Evolutionary conservation across 257 asterid genomes (phyloP), one percentile per base, ranked within the genome.

Genomic region (Thymus mandschuricus): DNA sequence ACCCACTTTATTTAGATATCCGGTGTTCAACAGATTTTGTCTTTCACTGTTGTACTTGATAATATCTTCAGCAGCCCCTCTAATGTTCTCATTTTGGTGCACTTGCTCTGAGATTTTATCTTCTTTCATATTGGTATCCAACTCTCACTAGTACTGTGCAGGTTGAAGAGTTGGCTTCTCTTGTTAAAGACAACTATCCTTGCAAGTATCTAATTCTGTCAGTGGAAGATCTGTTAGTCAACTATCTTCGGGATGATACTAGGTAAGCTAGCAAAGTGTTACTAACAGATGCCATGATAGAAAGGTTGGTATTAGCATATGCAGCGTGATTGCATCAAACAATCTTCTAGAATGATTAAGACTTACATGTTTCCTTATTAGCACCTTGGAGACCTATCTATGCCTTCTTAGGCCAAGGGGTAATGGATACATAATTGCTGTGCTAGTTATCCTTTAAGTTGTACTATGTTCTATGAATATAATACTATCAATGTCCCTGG

Each of bases 141-240:
- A 34, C 69, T 60, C 38, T 54, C 43, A 48, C 34, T 64, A 4
- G 31, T 76, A 56, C 60, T 78, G 63, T 77, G 81, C 86, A 92
- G 98, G 96, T 90, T 69, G 95, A 92, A 75, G 98, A 92, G 85
- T 79, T 92, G 87, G 97, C 97, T 73, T 90, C 75, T 79, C 95
- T 90, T 71, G 83, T 92, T 64, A 86, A 80, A 77, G 96, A 87
- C 70, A 92, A 90, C 80, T 77, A 90, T 82, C 90, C 85, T 80
- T 84, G 89, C 92, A 92, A 90, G 87, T 84, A 92, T 78, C 98
- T 90, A 73, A 75, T 92, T 72, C 82, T 92, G 83, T 85, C 97
- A 15, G 79, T 87, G 82, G 98, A 92, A 78, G 93, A 88, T 69
- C 80, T 83, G 27, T 71, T 90, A 29, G 82, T 92, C 68, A 81